A percentile compares a stretch with the other conserved stretches of the same genome.
These are phyloP conservation scores for Cladosporium sp. DNA, from an alignment of 2,329 filamentous ascomycete species.

Conservation along the genomic window DNA sequence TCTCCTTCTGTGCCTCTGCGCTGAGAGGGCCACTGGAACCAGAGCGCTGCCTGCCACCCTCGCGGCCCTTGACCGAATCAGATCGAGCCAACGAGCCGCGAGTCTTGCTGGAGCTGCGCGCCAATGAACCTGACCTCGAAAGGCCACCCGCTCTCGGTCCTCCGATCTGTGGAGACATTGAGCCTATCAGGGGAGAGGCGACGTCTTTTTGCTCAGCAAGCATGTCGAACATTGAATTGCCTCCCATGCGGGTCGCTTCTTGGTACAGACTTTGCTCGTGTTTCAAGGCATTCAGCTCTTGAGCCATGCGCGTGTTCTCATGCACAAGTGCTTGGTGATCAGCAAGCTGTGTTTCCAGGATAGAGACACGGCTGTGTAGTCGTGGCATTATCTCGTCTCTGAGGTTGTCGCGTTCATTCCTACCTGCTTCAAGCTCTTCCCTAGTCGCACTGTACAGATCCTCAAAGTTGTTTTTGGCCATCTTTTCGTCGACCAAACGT, in stretches of 20 bases:
- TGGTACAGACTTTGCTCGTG: constrained; percentile 36
- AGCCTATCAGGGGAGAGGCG: constrained; percentile 19
- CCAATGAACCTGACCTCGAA: constrained; percentile 54
- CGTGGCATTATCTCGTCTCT: constrained; percentile 83
- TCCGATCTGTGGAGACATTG: constrained; percentile 3
- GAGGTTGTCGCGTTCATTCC: constrained; percentile 87
- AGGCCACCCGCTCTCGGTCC: constrained; percentile 24
- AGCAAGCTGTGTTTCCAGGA: constrained; percentile 68
- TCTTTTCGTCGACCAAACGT: constrained; percentile 76
- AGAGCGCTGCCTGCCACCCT: constrained; percentile 37
- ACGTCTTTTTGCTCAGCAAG: constrained; percentile 57
- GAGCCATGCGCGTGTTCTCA: constrained; percentile 79
- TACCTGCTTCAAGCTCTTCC: constrained; percentile 73
- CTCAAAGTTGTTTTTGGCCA: constrained; percentile 89
- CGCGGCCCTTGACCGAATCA: constrained; percentile 36
- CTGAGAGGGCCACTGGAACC: constrained; percentile 27
- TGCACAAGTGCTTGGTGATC: constrained; percentile 71
- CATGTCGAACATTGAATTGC: constrained; percentile 45
- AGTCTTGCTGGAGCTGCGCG: constrained; percentile 44
- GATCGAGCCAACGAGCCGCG: constrained; percentile 26
- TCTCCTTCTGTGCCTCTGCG: constrained; percentile 79
- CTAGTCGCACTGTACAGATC: constrained; percentile 82
- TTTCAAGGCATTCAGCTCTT: constrained; percentile 71
- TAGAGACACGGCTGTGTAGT: constrained; percentile 70
- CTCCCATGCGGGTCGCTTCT: constrained; percentile 6